Percentiles rank a stretch among this genome's conserved stretches.
Conservation (phyloP, 2,329 filamentous ascomycete genomes). For the Cercospora janseana region DNA sequence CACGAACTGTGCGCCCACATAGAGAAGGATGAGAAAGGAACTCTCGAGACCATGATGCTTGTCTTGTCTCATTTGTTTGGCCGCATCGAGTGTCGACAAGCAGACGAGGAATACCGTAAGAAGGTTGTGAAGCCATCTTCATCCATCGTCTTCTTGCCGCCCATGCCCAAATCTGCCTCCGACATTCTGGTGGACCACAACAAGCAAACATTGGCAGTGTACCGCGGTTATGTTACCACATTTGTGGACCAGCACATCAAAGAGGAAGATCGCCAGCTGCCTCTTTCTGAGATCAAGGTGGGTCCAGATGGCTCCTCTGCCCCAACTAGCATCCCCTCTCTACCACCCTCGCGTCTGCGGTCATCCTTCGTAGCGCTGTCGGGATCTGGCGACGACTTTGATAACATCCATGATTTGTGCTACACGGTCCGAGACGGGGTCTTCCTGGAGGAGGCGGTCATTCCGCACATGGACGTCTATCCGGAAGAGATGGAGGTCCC, state of each 20-base stretch:
- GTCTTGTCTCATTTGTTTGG: slow-evolving; percentile 70
- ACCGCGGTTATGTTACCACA: slow-evolving; percentile 66
- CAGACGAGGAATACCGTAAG: slow-evolving; percentile 49
- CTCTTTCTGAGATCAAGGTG: slow-evolving; percentile 56
- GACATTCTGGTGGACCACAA: slow-evolving; percentile 62
- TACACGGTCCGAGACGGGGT: slow-evolving; percentile 63
- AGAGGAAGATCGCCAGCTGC: slow-evolving; percentile 55
- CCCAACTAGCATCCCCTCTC: slow-evolving; percentile 23
- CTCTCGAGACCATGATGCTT: slow-evolving; percentile 62
- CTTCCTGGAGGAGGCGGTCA: slow-evolving; percentile 70
- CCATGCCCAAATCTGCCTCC: slow-evolving; percentile 58
- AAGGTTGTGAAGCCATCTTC: slow-evolving; percentile 56
- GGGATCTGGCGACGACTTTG: slow-evolving; percentile 63
- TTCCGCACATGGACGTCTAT: slow-evolving; percentile 65
- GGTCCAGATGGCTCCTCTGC: slow-evolving; percentile 39
- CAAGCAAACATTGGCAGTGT: slow-evolving; percentile 62
- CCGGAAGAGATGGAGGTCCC: slow-evolving; percentile 55
- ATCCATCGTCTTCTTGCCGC: slow-evolving; percentile 64
- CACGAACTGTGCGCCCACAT: slow-evolving; percentile 61
- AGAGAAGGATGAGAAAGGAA: slow-evolving; percentile 48
- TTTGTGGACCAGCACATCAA: slow-evolving; percentile 65
- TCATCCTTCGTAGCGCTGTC: slow-evolving; percentile 72
- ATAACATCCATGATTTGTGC: slow-evolving; percentile 66
- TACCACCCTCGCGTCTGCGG: slow-evolving; percentile 51
- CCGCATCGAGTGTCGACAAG: slow-evolving; percentile 53